Base-by-base conservation (phyloP, 768 basidiomycete species). In the Amylocystis lapponica region DNA sequence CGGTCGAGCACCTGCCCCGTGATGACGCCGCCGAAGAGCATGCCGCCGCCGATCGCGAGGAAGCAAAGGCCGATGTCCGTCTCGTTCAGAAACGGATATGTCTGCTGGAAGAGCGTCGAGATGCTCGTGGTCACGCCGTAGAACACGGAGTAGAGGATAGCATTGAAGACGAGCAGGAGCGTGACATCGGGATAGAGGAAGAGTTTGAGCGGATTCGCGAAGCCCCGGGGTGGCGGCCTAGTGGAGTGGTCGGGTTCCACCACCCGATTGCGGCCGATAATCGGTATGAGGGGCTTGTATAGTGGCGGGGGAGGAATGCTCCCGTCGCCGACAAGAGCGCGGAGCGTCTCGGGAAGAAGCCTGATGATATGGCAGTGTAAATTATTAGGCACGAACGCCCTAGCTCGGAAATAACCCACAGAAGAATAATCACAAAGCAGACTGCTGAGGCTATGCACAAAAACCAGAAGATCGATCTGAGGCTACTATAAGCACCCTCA, bases 21-120 rank as follows among this genome's bases (percentile, higher is more conserved):
- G 1, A 70, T 19, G n/a, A 68, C 56, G 16, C 78, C 72, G 11
- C 87, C 82, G 13, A 82, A 37, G 8, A 78, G 61, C 64, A 81
- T 80, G 0, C 90, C 92, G 13, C 77, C 74, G 2, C 88, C 91
- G 39, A 83, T 74, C 1, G 80, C 76, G 41, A 92, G 64, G 65
- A 82, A 93, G 59, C 85, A 90, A 4, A 93, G 62, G 2, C 90
- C 90, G 25, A 86, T 71, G 19, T 76, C 70, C 3, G 79, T 78
- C 48, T 86, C 74, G 43, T 61, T 72, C 16, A 88, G 66, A 47
- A 62, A 71, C 0, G 79, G 72, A 49, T 92, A 90, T 1, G 70
- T 64, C 1, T 61, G 48, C 38, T 70, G 64, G 56, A 88, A 81
- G 0, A 82, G 66, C 0, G 80, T 74, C 1, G 84, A 79, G 13